Base-by-base conservation (phyloP, 805 yeast genomes). In the Myxozyma geophila region DNA sequence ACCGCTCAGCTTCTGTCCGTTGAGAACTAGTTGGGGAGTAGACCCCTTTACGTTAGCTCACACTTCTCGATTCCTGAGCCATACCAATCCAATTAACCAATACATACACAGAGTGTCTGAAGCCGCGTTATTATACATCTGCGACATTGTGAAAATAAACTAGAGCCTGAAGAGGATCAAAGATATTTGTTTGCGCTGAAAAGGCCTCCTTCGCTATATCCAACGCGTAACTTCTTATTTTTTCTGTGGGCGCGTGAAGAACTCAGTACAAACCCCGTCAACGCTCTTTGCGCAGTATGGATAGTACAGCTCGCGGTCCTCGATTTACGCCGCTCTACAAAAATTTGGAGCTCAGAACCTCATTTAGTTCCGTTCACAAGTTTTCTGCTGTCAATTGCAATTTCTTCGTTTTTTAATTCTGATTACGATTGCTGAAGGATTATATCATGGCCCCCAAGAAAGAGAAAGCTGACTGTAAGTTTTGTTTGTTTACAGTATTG, bases 1-100 rank as follows among this genome's bases (percentile, higher is more conserved):
- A 62, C 99, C 99, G 76, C 96, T 87, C 70, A 91, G 79, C 77
- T 95, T 93, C 76, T 95, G 97, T 71, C 98, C 99, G 72, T 97
- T 96, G 69, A 95, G 86, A 77, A 95, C 83, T 80, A 41, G 15
- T 44, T 39, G 51, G 35, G 28, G 8, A 21, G 49, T 19, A 46
- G 23, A 39, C 41, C 37, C 43, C 50, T 46, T 13, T 37, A 48
- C 8, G 41, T 37, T 48, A 39, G 40, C 43, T 7, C 39, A 36
- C 44, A 39, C 37, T n/a, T 39, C 48, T 43, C 47, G 9, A 28
- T 35, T 48, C 10, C 17, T 12, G n/a, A 28, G 35, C n/a, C 50
- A 17, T 15, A 21, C 28, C 21, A 6, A 28, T 28, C 28, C 28
- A 41, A 44, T 13, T 13, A 17, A 21, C 48, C 23, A 44, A 35